Base-by-base conservation (phyloP, 1,139 yeast species). In the Yarrowia galli region DNA sequence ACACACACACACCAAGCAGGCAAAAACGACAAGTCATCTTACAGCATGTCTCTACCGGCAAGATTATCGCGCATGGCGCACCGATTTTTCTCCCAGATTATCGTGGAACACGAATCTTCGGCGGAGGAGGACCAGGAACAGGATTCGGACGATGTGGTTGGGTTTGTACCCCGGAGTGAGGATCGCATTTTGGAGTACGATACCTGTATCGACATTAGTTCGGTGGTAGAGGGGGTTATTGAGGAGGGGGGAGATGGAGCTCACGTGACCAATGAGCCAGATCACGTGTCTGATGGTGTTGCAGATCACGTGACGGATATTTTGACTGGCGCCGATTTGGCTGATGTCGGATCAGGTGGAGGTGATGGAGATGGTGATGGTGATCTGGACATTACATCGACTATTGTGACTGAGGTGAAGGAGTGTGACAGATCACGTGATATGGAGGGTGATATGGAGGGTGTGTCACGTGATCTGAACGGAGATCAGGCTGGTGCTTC, bases 51-150 rank as follows among this genome's bases (percentile, higher is more conserved):
- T 25, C 22, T 58, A 18, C 51, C 64, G 8, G n/a, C 40, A 9
- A 28, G 51, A 32, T 36, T 58, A 20, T 58, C 64, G 51, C 64
- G 64, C 40, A 58, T 58, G 51, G 64, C 64, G 49, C 51, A 58
- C 40, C 25, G 32, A 0, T 58, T 58, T 25, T 58, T 58, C 64
- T 58, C 64, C 18, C 64, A 58, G 51, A 35, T 58, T 13, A 42
- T 58, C 36, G 16, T 51, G 12, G 64, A 58, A 12, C 42, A 40
- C 13, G 63, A 58, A 1, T 22, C 64, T 16, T 28, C 32, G 32
- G 32, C 32, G 6, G 32, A 28, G 10, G 32, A 28, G 32, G 1
- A 28, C 1, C 10, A 28, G 32, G 64, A 58, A 32, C 42, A 58
- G 18, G 64, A 58, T 3, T 15, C 42, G 0, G 42, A 58, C 5